A percentile compares a stretch with the other conserved stretches of the same genome.
Conservation (phyloP, 208 protist genomes). For the Trypanosoma rangeli region DNA sequence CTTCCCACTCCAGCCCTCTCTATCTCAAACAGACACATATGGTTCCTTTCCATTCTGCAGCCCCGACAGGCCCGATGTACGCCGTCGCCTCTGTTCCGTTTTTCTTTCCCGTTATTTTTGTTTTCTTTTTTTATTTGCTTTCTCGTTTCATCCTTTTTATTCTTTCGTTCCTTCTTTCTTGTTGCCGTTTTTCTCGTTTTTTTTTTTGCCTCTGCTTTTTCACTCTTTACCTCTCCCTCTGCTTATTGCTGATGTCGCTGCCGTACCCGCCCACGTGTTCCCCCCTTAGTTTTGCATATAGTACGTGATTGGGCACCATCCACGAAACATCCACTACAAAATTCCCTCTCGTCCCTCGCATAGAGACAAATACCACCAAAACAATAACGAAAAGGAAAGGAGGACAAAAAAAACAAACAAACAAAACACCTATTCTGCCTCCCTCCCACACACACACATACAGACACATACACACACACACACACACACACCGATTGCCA, state of each 20-base stretch:
- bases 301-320: neutral
- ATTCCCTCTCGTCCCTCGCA: neutral
- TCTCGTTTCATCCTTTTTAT: neutral
- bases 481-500: neutral
- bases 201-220: neutral
- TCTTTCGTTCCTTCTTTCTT: neutral
- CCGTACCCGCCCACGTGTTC: neutral
- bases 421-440: neutral
- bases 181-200: neutral
- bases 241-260: neutral
- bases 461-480: constrained; percentile 16
- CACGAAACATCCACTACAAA: neutral
- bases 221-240: neutral
- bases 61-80: neutral
- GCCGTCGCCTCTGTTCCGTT: neutral
- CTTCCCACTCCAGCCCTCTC: neutral
- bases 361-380: neutral
- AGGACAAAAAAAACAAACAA: neutral
- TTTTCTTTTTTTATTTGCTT: neutral
- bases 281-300: neutral
- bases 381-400: constrained; percentile 2
- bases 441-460: neutral
- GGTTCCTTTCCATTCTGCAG: neutral
- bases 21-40: neutral
- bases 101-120: neutral